Base-by-base conservation (phyloP, 1,139 yeast genomes). In the Debaryomyces subglobosus region DNA sequence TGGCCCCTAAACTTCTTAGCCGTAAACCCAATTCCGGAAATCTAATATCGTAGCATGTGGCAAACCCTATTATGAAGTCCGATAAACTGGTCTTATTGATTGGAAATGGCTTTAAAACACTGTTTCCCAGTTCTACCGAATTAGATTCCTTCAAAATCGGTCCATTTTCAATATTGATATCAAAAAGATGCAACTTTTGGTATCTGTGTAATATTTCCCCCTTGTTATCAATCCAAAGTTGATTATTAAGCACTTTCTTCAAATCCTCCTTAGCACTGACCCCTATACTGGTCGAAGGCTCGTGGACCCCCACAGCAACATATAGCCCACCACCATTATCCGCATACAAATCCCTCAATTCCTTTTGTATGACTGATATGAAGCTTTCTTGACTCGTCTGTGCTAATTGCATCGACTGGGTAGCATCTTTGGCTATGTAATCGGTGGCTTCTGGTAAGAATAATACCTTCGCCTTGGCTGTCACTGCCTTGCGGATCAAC, bases 391-490 rank as follows among this genome's bases (percentile, higher is more conserved):
- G 68, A 2, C 86, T 79, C 1, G 79, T 57, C 35, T 73, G 64
- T 0, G 87, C 90, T 27, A 92, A 69, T 30, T 70, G 58, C 46
- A 77, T 71, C 1, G 96, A 85, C 55, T 89, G 92, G 1, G 65
- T 64, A 1, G 95, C 84, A 54, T 84, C 80, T 41, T 81, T 73
- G 3, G 96, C 86, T 39, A 94, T 77, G 64, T 90, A 94, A 61
- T 94, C 98, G 0, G 94, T 79, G 0, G 98, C 98, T 64, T 94
- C 99, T 1, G 98, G 98, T 38, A 94, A 77, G 61, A 92, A 91
- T 8, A 92, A 73, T 3, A 89, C 82, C 51, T 78, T 71, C 9
- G 86, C 90, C 3, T 84, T 77, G 9, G 74, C 63, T 7, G 67
- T 66, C 0, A 87, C 77, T 0, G 97, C 96, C 47, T 74, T 68